Percentiles rank a stretch among this genome's conserved stretches.
Conservation (phyloP, 2,329 filamentous ascomycete genomes). For the Sordariomycetes sp. region DNA sequence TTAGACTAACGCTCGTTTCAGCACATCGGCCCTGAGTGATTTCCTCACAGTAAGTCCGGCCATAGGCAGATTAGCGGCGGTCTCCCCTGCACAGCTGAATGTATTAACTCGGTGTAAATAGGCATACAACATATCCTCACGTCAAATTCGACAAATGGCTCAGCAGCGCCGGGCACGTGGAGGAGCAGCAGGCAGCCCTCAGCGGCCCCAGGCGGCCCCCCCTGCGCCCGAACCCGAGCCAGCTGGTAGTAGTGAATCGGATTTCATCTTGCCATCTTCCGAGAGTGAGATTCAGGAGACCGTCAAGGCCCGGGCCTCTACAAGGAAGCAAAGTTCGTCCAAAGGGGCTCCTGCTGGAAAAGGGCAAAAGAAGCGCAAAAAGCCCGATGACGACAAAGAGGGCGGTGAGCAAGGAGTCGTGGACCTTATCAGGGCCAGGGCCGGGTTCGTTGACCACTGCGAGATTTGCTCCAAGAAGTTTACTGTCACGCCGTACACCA, state of each 20-base stretch:
- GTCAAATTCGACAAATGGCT: conserved; percentile 40
- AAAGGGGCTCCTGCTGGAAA: neutral
- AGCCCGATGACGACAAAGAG: conserved; percentile 37
- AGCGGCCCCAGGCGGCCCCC: conserved; percentile 5
- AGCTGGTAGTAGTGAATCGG: conserved; percentile 5
- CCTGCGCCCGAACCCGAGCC: conserved; percentile 16
- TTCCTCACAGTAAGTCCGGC: conserved; percentile 33
- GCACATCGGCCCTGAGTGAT: conserved; percentile 42
- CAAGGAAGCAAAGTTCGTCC: conserved; percentile 12
- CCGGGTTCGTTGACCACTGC: conserved; percentile 83
- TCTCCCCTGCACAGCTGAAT: neutral
- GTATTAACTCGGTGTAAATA: conserved; percentile 15
- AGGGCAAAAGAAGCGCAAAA: conserved; percentile 36
- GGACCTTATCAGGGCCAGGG: conserved; percentile 39
- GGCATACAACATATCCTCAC: conserved; percentile 62
- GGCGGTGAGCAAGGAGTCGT: conserved; percentile 12
- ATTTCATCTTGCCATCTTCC: conserved; percentile 5
- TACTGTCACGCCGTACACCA: conserved; percentile 83
- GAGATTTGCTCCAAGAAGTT: conserved; percentile 79
- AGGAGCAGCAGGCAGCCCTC: neutral
- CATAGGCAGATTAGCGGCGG: neutral
- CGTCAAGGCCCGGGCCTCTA: conserved; percentile 10
- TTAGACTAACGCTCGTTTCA: conserved; percentile 7
- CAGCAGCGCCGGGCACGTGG: conserved; percentile 22
- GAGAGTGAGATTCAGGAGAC: conserved; percentile 12